Evolutionary conservation across 75 land plant species (phyloP).

Genomic region (Gnetum montanum): DNA sequence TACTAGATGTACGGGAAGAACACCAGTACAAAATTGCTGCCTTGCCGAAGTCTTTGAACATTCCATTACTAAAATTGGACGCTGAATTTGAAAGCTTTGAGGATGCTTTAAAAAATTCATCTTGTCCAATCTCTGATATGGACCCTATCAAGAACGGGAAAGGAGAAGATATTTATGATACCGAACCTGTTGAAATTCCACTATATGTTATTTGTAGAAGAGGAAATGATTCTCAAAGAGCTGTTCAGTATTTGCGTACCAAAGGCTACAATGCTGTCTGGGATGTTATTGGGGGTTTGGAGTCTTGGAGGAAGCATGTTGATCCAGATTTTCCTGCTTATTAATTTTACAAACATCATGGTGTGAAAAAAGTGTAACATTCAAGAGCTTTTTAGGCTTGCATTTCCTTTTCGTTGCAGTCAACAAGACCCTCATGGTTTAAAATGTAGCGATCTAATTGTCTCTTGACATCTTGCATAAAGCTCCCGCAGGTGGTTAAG

Average conservation of each 20-base stretch:
- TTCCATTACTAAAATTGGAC: conserved; percentile 57
- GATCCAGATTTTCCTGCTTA: conserved; percentile 73
- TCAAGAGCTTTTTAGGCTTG: too few species aligned
- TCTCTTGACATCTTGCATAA: too few species aligned
- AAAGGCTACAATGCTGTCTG: conserved; percentile 48
- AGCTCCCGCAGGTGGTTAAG: too few species aligned
- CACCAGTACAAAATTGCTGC: conserved; percentile 78
- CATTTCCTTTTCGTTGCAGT: too few species aligned
- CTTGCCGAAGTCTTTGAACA: conserved; percentile 71
- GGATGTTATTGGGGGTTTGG: conserved; percentile 87
- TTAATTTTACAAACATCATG: conserved; percentile 9
- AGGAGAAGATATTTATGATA: background rate
- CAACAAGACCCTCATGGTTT: too few species aligned
- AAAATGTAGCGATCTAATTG: too few species aligned
- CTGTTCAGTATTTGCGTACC: conserved; percentile 60
- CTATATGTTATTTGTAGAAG: conserved; percentile 86
- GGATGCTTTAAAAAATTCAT: conserved; percentile 22
- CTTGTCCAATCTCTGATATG: background rate
- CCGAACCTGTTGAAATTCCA: conserved; percentile 5
- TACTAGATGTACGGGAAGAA: conserved; percentile 81
- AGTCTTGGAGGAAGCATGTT: conserved; percentile 77
- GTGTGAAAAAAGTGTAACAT: too few species aligned
- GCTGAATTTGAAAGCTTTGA: conserved; percentile 20
- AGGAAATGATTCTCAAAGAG: conserved; percentile 94
- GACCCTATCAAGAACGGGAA: conserved; percentile 5